phyloP scores from a whole-genome alignment of 2,329 filamentous ascomycete species.

The Diplodia intermedia region DNA sequence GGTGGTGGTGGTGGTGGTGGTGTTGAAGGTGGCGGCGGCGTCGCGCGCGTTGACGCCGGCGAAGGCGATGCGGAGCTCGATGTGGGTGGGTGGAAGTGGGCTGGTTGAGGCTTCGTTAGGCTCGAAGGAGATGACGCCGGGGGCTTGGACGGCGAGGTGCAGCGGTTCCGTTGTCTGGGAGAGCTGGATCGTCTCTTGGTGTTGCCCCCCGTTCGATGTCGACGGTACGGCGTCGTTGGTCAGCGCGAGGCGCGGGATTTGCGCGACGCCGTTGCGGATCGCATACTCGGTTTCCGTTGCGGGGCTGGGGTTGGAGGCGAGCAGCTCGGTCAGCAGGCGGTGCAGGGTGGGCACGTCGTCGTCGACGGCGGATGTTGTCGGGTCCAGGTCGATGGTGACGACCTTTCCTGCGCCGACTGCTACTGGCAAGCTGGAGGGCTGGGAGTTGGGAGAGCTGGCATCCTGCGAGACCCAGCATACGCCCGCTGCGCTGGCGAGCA shows the following conservation, averaged over 20 bases:
- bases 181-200: not conserved
- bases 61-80: slow-evolving; percentile 39
- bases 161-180: not conserved
- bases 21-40: slow-evolving; percentile 29
- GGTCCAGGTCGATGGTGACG: not conserved
- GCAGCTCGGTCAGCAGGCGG: not conserved
- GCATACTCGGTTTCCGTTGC: not conserved
- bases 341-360: not conserved
- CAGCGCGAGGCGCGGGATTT: slow-evolving; percentile 9
- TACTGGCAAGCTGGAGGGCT: not conserved
- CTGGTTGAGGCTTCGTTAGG: slow-evolving; percentile 18
- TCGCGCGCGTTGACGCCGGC: slow-evolving; percentile 31
- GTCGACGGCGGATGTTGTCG: not conserved
- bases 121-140: not conserved
- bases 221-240: not conserved
- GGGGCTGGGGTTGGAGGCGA: not conserved
- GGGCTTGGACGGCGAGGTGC: not conserved
- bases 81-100: slow-evolving; percentile 39
- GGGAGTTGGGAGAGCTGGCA: not conserved
- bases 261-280: not conserved
- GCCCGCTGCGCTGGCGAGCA: not conserved
- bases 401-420: not conserved
- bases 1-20: not conserved
- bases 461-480: not conserved
- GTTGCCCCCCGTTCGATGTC: not conserved